A percentile compares a stretch with the other conserved stretches of the same genome.
Conservation (phyloP, 164 flowering plant species). For the Cinnamomum micranthum region DNA sequence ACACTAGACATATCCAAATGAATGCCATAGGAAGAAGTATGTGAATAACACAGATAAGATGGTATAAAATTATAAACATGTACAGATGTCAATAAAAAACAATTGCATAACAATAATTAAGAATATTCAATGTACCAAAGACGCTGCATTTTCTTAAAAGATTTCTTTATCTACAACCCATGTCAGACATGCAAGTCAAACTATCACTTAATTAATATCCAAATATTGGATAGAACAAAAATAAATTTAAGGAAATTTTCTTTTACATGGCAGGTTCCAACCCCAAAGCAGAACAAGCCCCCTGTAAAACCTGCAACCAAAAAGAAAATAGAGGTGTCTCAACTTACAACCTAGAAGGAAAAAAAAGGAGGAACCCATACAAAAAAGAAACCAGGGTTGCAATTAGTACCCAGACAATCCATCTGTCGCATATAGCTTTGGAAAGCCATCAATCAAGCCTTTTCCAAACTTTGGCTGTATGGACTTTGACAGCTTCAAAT, state of each 20-base stretch:
- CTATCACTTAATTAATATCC: background rate
- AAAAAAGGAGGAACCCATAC: background rate
- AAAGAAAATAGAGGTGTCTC: background rate
- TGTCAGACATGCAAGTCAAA: background rate
- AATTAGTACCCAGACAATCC: conserved; percentile 63
- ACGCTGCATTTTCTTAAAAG: background rate
- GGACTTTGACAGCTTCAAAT: conserved; percentile 86
- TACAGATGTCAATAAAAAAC: too few relatives aligned
- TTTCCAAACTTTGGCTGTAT: conserved; percentile 66
- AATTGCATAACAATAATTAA: background rate
- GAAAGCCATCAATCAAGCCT: conserved; percentile 86
- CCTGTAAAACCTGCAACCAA: conserved; percentile 59
- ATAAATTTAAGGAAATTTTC: conserved; percentile 1
- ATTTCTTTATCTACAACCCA: background rate
- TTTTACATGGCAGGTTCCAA: conserved; percentile 83
- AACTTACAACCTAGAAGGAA: background rate
- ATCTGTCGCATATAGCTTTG: conserved; percentile 68
- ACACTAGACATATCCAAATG: too few relatives aligned
- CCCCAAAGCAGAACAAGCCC: conserved; percentile 88
- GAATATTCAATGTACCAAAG: background rate
- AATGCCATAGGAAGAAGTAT: too few relatives aligned
- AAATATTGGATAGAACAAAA: background rate
- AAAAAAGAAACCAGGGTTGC: background rate
- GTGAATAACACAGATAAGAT: background rate
- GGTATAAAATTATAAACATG: background rate